Base-by-base conservation (phyloP, 2,329 filamentous ascomycete genomes). In the Calonectria pseudoreteaudii region DNA sequence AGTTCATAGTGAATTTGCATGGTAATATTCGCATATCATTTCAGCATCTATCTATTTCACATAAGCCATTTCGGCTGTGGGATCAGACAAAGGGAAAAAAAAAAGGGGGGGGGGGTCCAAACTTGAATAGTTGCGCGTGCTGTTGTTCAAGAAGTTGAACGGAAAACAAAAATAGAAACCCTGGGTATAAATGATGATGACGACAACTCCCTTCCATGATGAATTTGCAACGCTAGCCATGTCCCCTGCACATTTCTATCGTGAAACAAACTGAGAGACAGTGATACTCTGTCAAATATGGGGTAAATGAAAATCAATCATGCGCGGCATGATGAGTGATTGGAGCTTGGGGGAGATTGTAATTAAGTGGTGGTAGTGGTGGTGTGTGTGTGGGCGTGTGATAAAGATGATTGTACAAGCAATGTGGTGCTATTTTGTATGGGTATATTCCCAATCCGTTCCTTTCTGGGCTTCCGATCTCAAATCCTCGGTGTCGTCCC, bases 401-500 rank as follows among this genome's bases (percentile, higher is more conserved):
- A 36, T 56, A 7, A 26, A 47, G 30, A 23, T 30, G 66, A 11
- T 60, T n/a, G 44, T 58, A 50, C 30, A 53, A 52, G 49, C 13
- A 28, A 26, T 20, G 16, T 44, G 49, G 14, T 2, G 20, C 36
- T 26, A 28, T 30, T 16, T 49, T 16, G n/a, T 14, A 26, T 5
- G 5, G 18, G 31, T 34, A n/a, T 28, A 20, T n/a, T 6, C 60
- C 11, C 18, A 20, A 13, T 31, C 49, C 0, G 23, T 20, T 30
- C 10, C 16, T 28, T n/a, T 23, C 36, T 34, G 49, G n/a, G n/a
- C 41, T 6, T 18, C 20, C 18, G n/a, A 41, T 18, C 41, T 75
- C 67, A 82, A 70, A 85, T 82, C 67, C 80, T 80, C 9, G 82
- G 83, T 60, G 84, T 83, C 31, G 81, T 80, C 7, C 82, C 82